phyloP scores from a whole-genome alignment of 306 rosid species.

The Sophora flavescens region DNA sequence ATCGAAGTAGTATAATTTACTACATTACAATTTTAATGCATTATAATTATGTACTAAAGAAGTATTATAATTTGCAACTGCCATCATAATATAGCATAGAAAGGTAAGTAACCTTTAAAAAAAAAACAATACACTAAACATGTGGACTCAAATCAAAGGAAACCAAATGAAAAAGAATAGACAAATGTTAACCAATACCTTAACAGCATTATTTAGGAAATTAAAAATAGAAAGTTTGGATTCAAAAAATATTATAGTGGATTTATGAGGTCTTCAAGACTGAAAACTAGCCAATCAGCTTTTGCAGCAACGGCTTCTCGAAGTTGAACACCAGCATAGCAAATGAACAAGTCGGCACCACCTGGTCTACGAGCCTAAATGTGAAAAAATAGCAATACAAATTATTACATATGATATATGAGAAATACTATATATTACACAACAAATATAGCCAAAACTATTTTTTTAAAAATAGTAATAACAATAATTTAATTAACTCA shows the following conservation, averaged over 20 bases:
- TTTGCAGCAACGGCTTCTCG: constrained; percentile 85
- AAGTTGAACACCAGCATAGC: constrained; percentile 89
- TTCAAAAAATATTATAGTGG: constrained; percentile 5
- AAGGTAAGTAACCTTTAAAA: neutral
- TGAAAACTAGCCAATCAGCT: constrained; percentile 88
- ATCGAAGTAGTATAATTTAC: neutral
- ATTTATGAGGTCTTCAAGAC: constrained; percentile 65
- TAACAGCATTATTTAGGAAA: too few relatives aligned
- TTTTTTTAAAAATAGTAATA: neutral
- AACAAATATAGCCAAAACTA: constrained; percentile 10
- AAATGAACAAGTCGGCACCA: constrained; percentile 89
- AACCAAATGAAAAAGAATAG: neutral
- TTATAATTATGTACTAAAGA: too few relatives aligned
- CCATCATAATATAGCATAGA: neutral
- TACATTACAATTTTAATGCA: too few relatives aligned
- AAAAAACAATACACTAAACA: neutral
- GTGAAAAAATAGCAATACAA: constrained; percentile 5
- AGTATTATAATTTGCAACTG: neutral
- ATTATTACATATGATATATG: neutral
- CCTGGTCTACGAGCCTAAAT: constrained; percentile 86
- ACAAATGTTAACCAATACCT: neutral
- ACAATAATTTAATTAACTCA: neutral
- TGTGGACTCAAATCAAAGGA: neutral
- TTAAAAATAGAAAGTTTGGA: too few relatives aligned
- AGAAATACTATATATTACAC: constrained; percentile 4